phyloP scores from a whole-genome alignment of 306 rosid genomes.

The Comarum palustre region DNA sequence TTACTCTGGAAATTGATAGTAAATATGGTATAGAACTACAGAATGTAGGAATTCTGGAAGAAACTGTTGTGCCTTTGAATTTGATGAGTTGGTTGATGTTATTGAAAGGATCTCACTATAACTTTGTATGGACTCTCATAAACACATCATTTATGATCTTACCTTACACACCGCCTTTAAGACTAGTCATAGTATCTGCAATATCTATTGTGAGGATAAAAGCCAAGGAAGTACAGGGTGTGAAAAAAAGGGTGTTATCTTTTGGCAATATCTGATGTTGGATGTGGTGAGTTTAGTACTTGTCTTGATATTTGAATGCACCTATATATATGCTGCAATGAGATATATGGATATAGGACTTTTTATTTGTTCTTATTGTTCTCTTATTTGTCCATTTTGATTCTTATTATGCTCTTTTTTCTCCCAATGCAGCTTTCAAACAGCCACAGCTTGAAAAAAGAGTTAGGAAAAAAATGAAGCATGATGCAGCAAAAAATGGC shows the following conservation, averaged over 20 bases:
- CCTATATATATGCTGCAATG: not conserved
- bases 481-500: constrained; percentile 32
- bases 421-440: constrained; percentile 33
- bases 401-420: not conserved
- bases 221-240: not conserved
- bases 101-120: not conserved
- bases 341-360: not conserved
- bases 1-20: not conserved
- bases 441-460: constrained; percentile 26
- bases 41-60: not conserved
- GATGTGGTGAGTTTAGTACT: not conserved
- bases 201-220: not conserved
- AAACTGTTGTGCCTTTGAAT: not conserved
- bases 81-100: not conserved
- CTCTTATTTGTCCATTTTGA: constrained; percentile 7
- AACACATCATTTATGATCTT: not conserved
- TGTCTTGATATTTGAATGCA: not conserved
- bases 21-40: not conserved
- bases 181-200: not conserved
- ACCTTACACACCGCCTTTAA: not conserved
- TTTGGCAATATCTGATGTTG: not conserved
- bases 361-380: constrained; percentile 1
- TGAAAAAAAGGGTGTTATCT: not conserved
- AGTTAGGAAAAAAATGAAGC: constrained; percentile 18
- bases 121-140: not conserved